Base-by-base conservation (phyloP, 1,284 basidiomycete genomes). In the Marasmius oreades region DNA sequence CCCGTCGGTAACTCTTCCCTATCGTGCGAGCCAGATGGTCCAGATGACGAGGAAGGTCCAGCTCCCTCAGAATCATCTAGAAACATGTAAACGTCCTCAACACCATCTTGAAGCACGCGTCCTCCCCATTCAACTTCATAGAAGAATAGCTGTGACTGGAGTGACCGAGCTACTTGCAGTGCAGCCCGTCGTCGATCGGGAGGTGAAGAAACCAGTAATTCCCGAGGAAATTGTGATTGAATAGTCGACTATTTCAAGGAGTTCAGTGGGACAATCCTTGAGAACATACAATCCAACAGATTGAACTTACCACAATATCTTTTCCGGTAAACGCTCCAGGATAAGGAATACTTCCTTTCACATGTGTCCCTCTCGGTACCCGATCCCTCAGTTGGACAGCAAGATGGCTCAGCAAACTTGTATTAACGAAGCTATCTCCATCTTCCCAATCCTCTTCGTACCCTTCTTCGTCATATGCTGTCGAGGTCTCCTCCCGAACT, bases 51-150 rank as follows among this genome's bases (percentile, higher is more conserved):
- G 23, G 37, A 53, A 11, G 52, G 52, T 1, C 83, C 81, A 18
- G 66, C 64, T 22, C 87, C 85, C 56, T 89, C 88, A 61, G 87
- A 81, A 63, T 97, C 95, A 60, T 95, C 93, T 70, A 95, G 78
- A 75, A 99, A 98, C 82, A 92, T 93, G 73, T 94, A 98, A 4
- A 98, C 94, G 63, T 97, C 93, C 64, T 97, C 95, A 3, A 95
- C 90, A 5, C 93, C 90, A 66, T 98, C 96, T 57, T 90, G 86
- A 46, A 98, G 73, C 1, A 87, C 78, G 23, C 87, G 85, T 55
- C 87, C 86, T 34, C 92, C 93, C 92, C 95, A 97, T 69, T 98
- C 95, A 7, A 98, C 95, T 69, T 98, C 96, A 69, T 96, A 93
- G 70, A 98, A 95, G 79, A 95, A 97, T 5, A 98, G 81, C 69